These are phyloP conservation scores for Sclerotinia spermophila DNA, from an alignment of 2,329 filamentous ascomycete species.

Conservation along the genomic window DNA sequence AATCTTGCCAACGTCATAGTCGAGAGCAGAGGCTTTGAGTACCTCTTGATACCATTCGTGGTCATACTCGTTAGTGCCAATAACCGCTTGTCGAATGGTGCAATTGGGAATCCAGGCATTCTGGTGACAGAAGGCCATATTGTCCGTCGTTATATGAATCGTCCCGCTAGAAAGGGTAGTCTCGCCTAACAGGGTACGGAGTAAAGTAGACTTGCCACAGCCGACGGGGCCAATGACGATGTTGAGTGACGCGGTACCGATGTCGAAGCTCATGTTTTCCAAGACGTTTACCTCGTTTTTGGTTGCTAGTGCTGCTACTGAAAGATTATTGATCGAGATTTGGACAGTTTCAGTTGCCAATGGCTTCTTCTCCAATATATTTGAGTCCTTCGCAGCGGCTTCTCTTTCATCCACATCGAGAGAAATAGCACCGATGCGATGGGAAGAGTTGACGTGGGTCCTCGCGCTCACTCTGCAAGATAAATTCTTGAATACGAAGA, in stretches of 20 bases:
- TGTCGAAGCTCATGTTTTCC: not conserved
- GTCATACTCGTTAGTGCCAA: not conserved
- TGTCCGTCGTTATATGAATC: not conserved
- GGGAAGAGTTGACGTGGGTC: not conserved
- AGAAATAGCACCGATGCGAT: not conserved
- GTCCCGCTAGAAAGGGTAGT: not conserved
- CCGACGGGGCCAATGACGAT: rapidly evolving
- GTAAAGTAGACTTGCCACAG: not conserved
- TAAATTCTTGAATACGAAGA: not conserved
- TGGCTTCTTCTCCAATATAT: not conserved
- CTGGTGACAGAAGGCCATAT: not conserved
- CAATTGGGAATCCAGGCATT: not conserved
- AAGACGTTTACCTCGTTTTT: not conserved
- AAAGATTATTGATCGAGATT: not conserved
- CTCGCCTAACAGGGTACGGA: not conserved
- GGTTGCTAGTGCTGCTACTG: not conserved
- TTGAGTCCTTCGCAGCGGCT: rapidly evolving
- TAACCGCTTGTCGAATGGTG: not conserved
- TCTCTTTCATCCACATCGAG: not conserved
- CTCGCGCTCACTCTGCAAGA: not conserved
- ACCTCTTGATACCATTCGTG: not conserved
- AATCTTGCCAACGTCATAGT: not conserved
- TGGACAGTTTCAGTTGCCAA: not conserved
- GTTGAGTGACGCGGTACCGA: not conserved
- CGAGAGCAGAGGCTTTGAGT: not conserved